Conservation (phyloP, 2,329 filamentous ascomycete genomes). For the Ascochyta viciae-villosae region DNA sequence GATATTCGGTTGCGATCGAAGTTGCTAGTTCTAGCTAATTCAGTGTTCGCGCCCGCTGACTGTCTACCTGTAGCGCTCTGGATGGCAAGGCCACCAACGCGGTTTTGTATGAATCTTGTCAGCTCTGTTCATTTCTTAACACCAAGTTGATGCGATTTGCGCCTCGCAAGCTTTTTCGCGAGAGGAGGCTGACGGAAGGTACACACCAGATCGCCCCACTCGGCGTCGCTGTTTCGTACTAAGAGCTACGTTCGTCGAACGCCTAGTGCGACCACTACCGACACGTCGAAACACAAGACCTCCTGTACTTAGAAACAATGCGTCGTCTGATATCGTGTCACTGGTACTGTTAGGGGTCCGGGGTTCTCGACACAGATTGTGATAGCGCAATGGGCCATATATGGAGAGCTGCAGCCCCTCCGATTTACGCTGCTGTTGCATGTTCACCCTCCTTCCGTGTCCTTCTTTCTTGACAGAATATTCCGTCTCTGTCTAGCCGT, state of each 20-base stretch:
- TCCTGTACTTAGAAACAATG: conserved; percentile 20
- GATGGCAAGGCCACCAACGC: background rate
- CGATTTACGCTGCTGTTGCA: conserved; percentile 1
- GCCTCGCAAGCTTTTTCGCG: background rate
- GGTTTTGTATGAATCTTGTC: too few relatives aligned
- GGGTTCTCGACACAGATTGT: background rate
- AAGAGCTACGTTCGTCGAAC: conserved; percentile 12
- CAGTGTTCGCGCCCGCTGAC: background rate
- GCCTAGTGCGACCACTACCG: conserved; percentile 19
- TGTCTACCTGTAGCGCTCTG: background rate
- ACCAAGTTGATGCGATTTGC: background rate
- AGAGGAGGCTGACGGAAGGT: background rate
- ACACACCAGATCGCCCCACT: background rate
- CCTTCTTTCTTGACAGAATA: background rate
- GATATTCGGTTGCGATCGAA: background rate
- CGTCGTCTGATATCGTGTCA: conserved; percentile 10
- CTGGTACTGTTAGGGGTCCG: conserved; percentile 10
- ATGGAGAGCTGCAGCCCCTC: conserved; percentile 18
- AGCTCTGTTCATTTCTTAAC: background rate
- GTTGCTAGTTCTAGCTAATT: background rate
- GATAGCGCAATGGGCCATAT: conserved; percentile 20
- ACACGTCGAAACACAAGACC: conserved; percentile 17
- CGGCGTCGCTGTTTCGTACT: conserved; percentile 12
- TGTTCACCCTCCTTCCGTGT: background rate
- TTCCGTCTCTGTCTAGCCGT: background rate